Conservation (phyloP, 805 yeast species). For the Pachysolen tannophilus region DNA sequence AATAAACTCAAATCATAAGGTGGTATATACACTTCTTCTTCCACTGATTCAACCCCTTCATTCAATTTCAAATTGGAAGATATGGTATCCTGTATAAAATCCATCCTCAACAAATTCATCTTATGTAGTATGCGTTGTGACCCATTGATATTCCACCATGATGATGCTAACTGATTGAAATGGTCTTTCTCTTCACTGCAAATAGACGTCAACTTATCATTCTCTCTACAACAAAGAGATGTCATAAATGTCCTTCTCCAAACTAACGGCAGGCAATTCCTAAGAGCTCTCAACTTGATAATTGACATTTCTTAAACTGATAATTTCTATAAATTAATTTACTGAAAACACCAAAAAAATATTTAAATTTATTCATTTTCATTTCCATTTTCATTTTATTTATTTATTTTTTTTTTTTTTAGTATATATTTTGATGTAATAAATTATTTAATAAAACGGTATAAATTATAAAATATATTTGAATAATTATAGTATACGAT, state of each 20-base stretch:
- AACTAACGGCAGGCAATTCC: no score
- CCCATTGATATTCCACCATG: constrained; percentile 98
- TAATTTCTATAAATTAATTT: no score
- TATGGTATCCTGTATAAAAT: constrained; percentile 66
- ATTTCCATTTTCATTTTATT: no score
- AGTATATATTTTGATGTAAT: no score
- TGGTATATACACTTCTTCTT: constrained; percentile 59
- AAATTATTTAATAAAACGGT: no score
- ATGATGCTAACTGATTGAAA: constrained; percentile 77
- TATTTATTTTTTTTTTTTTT: no score
- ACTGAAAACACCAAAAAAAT: no score
- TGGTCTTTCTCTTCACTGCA: constrained; percentile 66
- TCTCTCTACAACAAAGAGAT: background rate
- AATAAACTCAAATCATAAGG: constrained; percentile 64
- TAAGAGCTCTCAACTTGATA: no score
- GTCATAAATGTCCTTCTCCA: background rate
- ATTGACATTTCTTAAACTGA: no score
- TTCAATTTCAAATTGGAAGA: constrained; percentile 35
- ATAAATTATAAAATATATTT: no score
- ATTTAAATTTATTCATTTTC: no score
- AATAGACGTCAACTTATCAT: constrained; percentile 27
- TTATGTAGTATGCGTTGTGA: constrained; percentile 90
- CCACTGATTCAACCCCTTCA: constrained; percentile 25
- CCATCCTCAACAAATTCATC: constrained; percentile 88
- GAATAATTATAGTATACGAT: no score